Evolutionary conservation across 768 basidiomycete genomes (phyloP), one percentile per base, ranked within the genome.

Genomic region (Psilocybe sp.): DNA sequence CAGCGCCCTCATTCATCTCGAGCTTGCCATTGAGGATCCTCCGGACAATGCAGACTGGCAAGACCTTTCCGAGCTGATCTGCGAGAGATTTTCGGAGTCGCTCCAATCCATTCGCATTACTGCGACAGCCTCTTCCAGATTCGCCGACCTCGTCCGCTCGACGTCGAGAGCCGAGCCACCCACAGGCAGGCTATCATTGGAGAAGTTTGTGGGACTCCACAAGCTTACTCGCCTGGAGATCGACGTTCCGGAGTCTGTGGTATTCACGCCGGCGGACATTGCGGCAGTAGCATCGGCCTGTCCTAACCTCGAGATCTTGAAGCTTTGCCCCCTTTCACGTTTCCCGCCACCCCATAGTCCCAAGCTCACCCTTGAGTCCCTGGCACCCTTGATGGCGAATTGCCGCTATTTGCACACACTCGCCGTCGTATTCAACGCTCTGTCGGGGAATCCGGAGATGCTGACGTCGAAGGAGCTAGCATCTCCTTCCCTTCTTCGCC

Each of bases 21-120:
- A 90, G 43, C 79, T 91, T 35, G 73, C 84, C 63, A 85, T 91
- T 56, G 89, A 91, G 55, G 89, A 91, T 57, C 87, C 89, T 13
- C 86, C 87, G 16, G 82, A 83, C 60, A 76, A 77, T 50, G 77
- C 76, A 7, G 87, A 90, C 60, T 91, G 89, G 89, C 81, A 80
- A 52, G 82, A 89, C 54, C 73, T 90, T 15, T 86, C 81, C 37
- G 68, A 67, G 40, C 61, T 85, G 59, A 74, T 90, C 45, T 82
- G 77, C 56, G 81, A 87, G 54, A 70, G 76, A 56, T 87, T 89
- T 57, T 73, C 77, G 12, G 64, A 73, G 40, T 77, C 81, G 12
- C 69, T 91, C 45, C 77, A 81, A 58, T 76, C 79, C 9, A 65
- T 90, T 53, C 77, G 78, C 48, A 75, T 90, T 54, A 69, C 75